Evolutionary conservation across 139 green algal genomes (phyloP), one percentile per base, ranked within the genome.

Genomic region (Chlorella sp.): DNA sequence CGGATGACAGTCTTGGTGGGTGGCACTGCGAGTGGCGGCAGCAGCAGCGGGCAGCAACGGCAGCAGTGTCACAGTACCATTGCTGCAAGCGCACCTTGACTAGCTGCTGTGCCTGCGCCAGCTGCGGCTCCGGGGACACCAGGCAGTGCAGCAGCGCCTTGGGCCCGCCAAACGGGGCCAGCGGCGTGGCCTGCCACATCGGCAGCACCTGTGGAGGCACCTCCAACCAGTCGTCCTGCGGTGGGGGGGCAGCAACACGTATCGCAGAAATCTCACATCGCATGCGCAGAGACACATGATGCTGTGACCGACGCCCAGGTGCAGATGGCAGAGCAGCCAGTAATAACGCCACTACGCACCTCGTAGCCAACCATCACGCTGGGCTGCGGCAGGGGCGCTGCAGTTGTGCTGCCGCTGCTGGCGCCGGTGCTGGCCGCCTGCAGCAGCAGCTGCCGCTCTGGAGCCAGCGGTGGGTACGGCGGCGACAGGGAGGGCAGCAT

Each of bases 221-320:
- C 36, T 87, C 83, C 47, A 87, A 74, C 83, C 83, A 87, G 65
- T 87, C 83, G 0, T 79, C 83, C 83, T 87, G 82, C 51, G 25
- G 23, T 7, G 15, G 38, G n/a, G n/a, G n/a, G n/a, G n/a, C n/a
- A n/a, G n/a, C n/a, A n/a, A n/a, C n/a, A n/a, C n/a, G n/a, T n/a
- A n/a, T n/a, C n/a, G n/a, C n/a, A n/a, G n/a, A n/a, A n/a, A n/a
- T n/a, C n/a, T n/a, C n/a, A n/a, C n/a, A n/a, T n/a, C n/a, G n/a
- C n/a, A n/a, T n/a, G n/a, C n/a, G n/a, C n/a, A n/a, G n/a, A n/a
- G n/a, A n/a, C n/a, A n/a, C n/a, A n/a, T n/a, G n/a, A 51, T 51
- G 44, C 9, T 51, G 44, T 9, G 9, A 51, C 44, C 6, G 44
- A 51, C 9, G 44, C 7, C 44, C 44, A 51, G 9, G 7, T 51